Base-by-base conservation (phyloP, 192 early-diverging fungal genomes). In the Lobosporangium transversale region DNA sequence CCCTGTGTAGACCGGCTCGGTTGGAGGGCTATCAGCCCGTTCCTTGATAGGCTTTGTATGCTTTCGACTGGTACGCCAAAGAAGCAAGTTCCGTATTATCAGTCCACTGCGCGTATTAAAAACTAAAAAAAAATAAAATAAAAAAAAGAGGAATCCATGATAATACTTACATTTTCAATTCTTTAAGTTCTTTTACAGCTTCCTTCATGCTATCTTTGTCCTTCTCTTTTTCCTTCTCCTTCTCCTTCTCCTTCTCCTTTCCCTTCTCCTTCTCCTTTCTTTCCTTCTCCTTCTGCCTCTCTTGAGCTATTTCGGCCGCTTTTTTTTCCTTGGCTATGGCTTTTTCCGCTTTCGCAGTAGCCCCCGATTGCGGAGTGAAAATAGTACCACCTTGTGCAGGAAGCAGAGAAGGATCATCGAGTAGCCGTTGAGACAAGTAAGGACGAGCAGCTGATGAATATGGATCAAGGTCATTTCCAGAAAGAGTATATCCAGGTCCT, bases 381-480 rank as follows among this genome's bases (percentile, higher is more conserved):
- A 59, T 35, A 12, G 66, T 68, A 21, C 67, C 76, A 30, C 76
- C 76, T 32, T 79, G 66, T 14, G 15, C 24, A 24, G 76, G 79
- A 10, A 68, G 54, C 0, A 67, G 47, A 0, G 58, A 42, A 0
- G 79, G 65, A 40, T 73, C 68, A 2, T 80, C 79, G 14, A 74
- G 40, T 6, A 67, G 24, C 2, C 64, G 24, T 27, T 70, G 80
- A 23, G 60, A 79, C 51, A 93, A 83, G 55, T 97, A 97, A 11
- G 91, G 92, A 32, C 89, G 86, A 2, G 94, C 92, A 4, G 95
- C 90, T 0, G 94, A 89, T 10, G 93, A 94, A 66, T 95, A 88
- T 14, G 94, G 95, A 79, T 97, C 93, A 66, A 97, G 82, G n/a
- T 92, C 89, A 21, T 90, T 89, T 20, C 95, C 95, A 58, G 91